Conservation (phyloP, 805 yeast genomes). For the Lachancea cidri region DNA sequence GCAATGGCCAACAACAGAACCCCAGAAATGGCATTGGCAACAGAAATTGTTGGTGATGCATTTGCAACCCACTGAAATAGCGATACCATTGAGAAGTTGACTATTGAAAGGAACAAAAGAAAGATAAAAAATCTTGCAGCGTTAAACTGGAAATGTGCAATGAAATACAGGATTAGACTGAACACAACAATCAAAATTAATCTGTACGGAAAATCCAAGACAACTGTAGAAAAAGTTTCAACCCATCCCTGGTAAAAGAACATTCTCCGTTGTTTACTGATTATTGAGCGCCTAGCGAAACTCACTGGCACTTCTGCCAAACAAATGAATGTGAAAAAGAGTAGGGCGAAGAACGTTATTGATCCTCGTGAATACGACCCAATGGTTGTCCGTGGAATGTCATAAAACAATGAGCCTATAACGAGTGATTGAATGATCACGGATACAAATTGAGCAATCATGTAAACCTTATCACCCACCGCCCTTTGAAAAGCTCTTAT, state of each 20-base stretch:
- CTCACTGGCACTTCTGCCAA: conserved; percentile 49
- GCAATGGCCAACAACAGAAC: conserved; percentile 40
- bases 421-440: conserved; percentile 38
- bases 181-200: conserved; percentile 39
- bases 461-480: conserved; percentile 42
- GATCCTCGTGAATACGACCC: conserved; percentile 54
- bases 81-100: conserved; percentile 44
- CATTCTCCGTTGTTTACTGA: conserved; percentile 59
- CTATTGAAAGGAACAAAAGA: conserved; percentile 38
- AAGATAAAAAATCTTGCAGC: conserved; percentile 50
- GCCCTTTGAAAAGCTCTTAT: conserved; percentile 42
- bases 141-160: conserved; percentile 44
- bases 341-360: conserved; percentile 44
- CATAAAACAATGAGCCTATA: conserved; percentile 48
- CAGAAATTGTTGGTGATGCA: conserved; percentile 42
- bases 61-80: conserved; percentile 54
- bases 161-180: conserved; percentile 46
- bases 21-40: conserved; percentile 60
- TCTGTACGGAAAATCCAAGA: conserved; percentile 58
- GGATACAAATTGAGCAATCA: conserved; percentile 39
- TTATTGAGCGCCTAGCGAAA: conserved; percentile 47
- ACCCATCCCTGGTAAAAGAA: conserved; percentile 63
- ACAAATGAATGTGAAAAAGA: conserved; percentile 54
- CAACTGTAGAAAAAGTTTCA: conserved; percentile 56
- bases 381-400: conserved; percentile 38